phyloP scores from a whole-genome alignment of 176 grass and related monocot species.

The Rhipidocladum racemiflorum region DNA sequence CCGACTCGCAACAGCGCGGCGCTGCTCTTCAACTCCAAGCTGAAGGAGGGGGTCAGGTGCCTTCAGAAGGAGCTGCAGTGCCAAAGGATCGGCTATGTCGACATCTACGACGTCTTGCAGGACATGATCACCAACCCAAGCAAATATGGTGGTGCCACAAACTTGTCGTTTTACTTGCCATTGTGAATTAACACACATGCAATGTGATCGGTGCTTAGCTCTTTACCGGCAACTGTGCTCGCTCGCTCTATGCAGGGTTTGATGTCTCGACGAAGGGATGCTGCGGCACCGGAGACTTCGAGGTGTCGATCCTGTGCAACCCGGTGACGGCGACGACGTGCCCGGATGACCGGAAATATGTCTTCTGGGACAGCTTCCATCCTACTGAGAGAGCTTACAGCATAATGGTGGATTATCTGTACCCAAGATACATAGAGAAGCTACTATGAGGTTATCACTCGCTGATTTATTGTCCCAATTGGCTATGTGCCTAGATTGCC shows the following conservation, averaged over 20 bases:
- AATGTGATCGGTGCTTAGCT: not conserved
- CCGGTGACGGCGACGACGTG: constrained; percentile 41
- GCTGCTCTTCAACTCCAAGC: constrained; percentile 38
- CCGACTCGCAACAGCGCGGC: constrained; percentile 27
- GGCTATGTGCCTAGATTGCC: not conserved
- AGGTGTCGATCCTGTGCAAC: constrained; percentile 40
- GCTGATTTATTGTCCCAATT: not conserved
- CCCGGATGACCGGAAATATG: constrained; percentile 32
- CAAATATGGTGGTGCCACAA: constrained; percentile 33
- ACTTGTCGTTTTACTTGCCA: not conserved
- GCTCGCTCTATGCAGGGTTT: constrained; percentile 30
- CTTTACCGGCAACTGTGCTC: not conserved
- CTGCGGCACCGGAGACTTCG: constrained; percentile 34
- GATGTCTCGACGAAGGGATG: constrained; percentile 41
- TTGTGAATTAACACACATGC: not conserved
- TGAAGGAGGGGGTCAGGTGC: not conserved
- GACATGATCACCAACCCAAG: constrained; percentile 37
- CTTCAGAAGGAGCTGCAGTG: not conserved
- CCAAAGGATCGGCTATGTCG: constrained; percentile 34
- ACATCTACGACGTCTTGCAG: constrained; percentile 45
- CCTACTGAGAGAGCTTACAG: constrained; percentile 31
- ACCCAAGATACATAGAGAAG: constrained; percentile 35
- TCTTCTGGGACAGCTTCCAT: constrained; percentile 53
- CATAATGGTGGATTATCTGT: constrained; percentile 40
- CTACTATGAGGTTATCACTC: constrained; percentile 23